A percentile compares a stretch with the other conserved stretches of the same genome.
phyloP scores from a whole-genome alignment of 2,329 filamentous ascomycete species.

The Colletotrichum spaethianum region DNA sequence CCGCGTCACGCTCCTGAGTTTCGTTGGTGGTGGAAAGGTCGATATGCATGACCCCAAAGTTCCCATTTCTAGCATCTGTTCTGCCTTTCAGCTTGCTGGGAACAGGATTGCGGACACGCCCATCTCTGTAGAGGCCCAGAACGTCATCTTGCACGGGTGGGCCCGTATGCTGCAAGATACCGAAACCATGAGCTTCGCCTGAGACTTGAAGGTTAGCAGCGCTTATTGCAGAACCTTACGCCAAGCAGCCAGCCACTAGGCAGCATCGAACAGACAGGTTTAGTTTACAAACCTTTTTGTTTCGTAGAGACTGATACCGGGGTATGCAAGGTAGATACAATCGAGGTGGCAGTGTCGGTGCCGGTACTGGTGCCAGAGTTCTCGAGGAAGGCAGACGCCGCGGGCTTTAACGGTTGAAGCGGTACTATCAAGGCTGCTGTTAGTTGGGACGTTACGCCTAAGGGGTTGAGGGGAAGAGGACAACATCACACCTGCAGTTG shows the following conservation, averaged over 20 bases:
- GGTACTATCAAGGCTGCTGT: slow-evolving; percentile 11
- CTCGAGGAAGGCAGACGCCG: not conserved
- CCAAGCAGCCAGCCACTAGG: not conserved
- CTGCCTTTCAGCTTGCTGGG: slow-evolving; percentile 75
- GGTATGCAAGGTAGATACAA: not conserved
- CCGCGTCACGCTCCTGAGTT: slow-evolving; percentile 64
- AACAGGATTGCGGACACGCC: slow-evolving; percentile 69
- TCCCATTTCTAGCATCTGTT: slow-evolving; percentile 69
- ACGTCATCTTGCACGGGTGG: slow-evolving; percentile 43
- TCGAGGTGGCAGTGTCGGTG: not conserved
- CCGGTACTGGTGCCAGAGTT: not conserved
- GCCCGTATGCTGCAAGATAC: slow-evolving; percentile 44
- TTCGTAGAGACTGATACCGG: not conserved
- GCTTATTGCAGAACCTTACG: not conserved
- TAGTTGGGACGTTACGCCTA: not conserved
- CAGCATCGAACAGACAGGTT: not conserved
- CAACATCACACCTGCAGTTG: slow-evolving; percentile 23
- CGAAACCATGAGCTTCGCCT: slow-evolving; percentile 34
- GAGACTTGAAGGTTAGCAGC: slow-evolving; percentile 11
- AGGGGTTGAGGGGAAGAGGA: not conserved
- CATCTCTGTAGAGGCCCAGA: slow-evolving; percentile 55
- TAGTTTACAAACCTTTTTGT: slow-evolving; percentile 22
- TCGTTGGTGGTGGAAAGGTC: slow-evolving; percentile 61
- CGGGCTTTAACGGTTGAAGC: slow-evolving; percentile 14
- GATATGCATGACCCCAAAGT: slow-evolving; percentile 76